phyloP scores from a whole-genome alignment of 257 asterid species.

The Cynanchum wilfordii region DNA sequence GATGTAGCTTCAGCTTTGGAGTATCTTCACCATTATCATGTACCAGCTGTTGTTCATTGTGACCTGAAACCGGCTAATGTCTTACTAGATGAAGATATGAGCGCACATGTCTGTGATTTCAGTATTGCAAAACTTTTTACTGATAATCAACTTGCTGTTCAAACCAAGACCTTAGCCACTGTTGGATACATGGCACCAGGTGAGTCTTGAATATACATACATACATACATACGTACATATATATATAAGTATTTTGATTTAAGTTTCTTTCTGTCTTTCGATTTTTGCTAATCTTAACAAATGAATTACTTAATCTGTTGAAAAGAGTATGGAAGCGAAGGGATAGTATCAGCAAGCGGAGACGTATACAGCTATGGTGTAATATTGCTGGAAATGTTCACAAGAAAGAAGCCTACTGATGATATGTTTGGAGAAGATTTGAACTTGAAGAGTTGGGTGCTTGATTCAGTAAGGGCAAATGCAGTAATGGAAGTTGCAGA shows the following conservation, averaged over 20 bases:
- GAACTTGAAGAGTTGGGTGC: constrained; percentile 3
- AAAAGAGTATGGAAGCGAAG: constrained; percentile 13
- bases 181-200: constrained; percentile 29
- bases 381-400: constrained; percentile 9
- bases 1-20: constrained; percentile 1
- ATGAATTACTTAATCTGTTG: too few relatives aligned
- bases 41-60: constrained; percentile 15
- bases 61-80: constrained; percentile 24
- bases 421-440: constrained; percentile 6
- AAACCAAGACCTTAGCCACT: constrained; percentile 24
- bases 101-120: constrained; percentile 17
- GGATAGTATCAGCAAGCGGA: background rate
- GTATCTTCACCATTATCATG: background rate
- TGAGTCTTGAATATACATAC: background rate
- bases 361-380: constrained; percentile 14
- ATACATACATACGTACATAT: background rate
- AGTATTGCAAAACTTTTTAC: constrained; percentile 15
- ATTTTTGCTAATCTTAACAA: too few relatives aligned
- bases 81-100: constrained; percentile 17
- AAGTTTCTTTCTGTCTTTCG: background rate
- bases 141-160: constrained; percentile 13
- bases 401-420: constrained; percentile 5
- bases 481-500: constrained; percentile 5
- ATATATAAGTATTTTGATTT: background rate
- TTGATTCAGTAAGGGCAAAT: background rate